phyloP scores from a whole-genome alignment of 108 stramenopile species.

The Nitzschia sp. region DNA sequence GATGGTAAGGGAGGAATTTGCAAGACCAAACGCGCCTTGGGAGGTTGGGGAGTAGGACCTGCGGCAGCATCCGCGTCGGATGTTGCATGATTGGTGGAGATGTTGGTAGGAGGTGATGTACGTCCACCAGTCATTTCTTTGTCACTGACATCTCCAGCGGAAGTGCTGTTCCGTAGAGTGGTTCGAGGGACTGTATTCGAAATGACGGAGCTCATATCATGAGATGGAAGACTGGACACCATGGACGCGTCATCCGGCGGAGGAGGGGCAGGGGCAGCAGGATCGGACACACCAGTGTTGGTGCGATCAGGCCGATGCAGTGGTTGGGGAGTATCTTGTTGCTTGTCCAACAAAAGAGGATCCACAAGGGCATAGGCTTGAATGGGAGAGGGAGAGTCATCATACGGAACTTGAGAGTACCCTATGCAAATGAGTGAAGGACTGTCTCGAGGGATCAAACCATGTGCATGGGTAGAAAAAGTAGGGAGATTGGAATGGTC shows the following conservation, averaged over 20 bases:
- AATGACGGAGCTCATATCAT: neutral
- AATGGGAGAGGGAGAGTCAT: neutral
- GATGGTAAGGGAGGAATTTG: neutral
- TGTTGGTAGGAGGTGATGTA: no score
- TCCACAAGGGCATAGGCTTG: conserved; percentile 26
- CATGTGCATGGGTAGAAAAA: conserved; percentile 5
- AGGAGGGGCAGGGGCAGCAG: neutral
- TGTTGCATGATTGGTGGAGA: neutral
- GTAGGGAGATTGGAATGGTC: neutral
- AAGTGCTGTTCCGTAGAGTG: no score
- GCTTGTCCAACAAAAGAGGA: conserved; percentile 10
- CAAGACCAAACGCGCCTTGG: conserved; percentile 12
- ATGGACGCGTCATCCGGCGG: conserved; percentile 1
- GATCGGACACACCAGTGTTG: neutral
- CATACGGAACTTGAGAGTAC: neutral
- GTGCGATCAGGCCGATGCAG: neutral
- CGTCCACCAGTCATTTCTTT: no score
- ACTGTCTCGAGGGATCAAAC: conserved; percentile 21
- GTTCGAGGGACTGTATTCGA: neutral
- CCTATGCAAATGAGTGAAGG: conserved; percentile 31
- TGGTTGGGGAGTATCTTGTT: conserved; percentile 15
- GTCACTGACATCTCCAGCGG: no score
- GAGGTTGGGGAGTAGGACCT: neutral
- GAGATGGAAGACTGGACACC: conserved; percentile 1
- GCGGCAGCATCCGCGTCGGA: neutral